Percentiles rank a stretch among this genome's conserved stretches.
Conservation (phyloP, 345 rosid species). For the Murraya koenigii region DNA sequence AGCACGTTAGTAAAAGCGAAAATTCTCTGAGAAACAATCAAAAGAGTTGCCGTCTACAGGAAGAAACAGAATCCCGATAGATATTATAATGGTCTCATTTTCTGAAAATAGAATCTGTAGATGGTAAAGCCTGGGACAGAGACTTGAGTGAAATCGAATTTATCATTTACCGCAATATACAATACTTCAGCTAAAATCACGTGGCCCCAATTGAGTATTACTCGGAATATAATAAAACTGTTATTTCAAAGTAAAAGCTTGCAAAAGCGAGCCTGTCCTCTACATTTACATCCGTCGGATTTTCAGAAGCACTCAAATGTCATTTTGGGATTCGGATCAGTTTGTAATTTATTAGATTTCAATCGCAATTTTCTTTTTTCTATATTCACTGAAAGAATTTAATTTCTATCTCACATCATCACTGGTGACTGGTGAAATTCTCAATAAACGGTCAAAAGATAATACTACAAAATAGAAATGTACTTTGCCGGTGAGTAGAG, state of each 20-base stretch:
- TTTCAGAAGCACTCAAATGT: not conserved
- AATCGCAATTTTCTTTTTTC: too few relatives aligned
- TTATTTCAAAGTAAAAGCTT: not conserved
- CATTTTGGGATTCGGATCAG: not conserved
- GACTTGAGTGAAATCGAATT: slow-evolving; percentile 9
- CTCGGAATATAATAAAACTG: not conserved
- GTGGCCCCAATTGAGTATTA: slow-evolving; percentile 21
- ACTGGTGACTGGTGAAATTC: too few relatives aligned
- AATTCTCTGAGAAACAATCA: not conserved
- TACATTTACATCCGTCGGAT: slow-evolving; percentile 23
- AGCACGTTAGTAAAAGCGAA: not conserved
- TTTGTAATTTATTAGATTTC: too few relatives aligned
- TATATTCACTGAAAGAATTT: too few relatives aligned
- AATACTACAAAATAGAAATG: too few relatives aligned
- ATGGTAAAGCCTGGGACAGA: not conserved
- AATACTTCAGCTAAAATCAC: slow-evolving; percentile 18
- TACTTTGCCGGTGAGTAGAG: too few relatives aligned
- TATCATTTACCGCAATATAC: slow-evolving; percentile 9
- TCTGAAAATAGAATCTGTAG: not conserved
- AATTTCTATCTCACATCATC: too few relatives aligned
- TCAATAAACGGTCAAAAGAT: too few relatives aligned
- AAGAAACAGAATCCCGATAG: not conserved
- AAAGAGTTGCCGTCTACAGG: not conserved
- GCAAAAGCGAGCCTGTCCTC: not conserved
- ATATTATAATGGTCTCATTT: too few relatives aligned